Percentiles rank a stretch among this genome's conserved stretches.
These are phyloP conservation scores for Trypanosoma rangeli DNA, from an alignment of 208 protist species.

Conservation along the genomic window DNA sequence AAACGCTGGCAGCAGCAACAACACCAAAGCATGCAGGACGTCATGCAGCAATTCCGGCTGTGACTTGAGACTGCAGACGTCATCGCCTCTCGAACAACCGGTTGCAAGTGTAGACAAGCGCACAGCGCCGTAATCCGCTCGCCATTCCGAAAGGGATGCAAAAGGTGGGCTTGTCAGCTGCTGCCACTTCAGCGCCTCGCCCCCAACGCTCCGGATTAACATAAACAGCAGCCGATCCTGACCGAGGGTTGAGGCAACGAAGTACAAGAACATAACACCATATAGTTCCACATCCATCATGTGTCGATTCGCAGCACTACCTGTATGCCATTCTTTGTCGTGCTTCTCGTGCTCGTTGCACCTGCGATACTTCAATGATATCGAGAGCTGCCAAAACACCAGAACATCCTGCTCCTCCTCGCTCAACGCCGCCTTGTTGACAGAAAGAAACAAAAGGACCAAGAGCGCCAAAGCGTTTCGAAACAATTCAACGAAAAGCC, in stretches of 20 bases:
- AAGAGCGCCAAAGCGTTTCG: slow-evolving; percentile 4
- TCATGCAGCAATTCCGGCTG: slow-evolving; percentile 18
- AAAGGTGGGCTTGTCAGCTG: slow-evolving; percentile 12
- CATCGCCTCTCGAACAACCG: neutral
- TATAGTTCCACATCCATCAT: slow-evolving; percentile 2
- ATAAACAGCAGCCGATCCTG: slow-evolving; percentile 1
- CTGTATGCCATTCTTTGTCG: neutral
- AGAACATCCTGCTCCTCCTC: neutral
- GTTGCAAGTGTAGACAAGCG: slow-evolving; percentile 7
- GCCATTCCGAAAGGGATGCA: slow-evolving; percentile 24
- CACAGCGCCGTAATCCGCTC: slow-evolving; percentile 14
- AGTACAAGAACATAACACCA: slow-evolving; percentile 25
- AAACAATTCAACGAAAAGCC: slow-evolving; percentile 19
- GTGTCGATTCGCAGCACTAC: neutral
- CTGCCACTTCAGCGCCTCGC: slow-evolving; percentile 13
- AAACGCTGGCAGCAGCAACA: slow-evolving; percentile 23
- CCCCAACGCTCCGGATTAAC: neutral
- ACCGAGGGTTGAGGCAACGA: slow-evolving; percentile 20
- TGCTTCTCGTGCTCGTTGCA: neutral
- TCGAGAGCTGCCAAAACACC: slow-evolving; percentile 28
- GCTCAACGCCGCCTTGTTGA: neutral
- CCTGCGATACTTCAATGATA: slow-evolving; percentile 6
- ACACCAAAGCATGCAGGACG: slow-evolving; percentile 16
- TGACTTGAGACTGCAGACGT: slow-evolving; percentile 12
- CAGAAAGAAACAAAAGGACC: slow-evolving; percentile 11